Base-by-base conservation (phyloP, 441 rosid species). In the Capsella rubella region DNA sequence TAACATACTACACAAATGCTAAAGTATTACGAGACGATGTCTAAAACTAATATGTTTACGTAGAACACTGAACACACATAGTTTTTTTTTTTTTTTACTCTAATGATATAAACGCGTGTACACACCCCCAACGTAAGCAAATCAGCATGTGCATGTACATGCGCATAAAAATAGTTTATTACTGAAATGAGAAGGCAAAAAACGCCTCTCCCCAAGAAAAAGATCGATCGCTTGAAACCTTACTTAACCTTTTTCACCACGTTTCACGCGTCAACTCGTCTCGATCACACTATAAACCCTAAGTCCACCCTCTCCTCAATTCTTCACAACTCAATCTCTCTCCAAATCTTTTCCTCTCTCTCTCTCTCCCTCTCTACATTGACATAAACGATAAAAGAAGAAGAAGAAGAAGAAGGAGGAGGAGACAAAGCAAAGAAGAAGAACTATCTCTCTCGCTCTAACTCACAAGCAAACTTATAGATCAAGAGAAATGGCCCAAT, bases 221-320 rank as follows among this genome's bases (percentile, higher is more conserved):
- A 73, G 31, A 57, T 43, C 39, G 66, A 81, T 81, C 67, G 74
- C 84, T 62, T 64, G 72, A 42, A 73, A 40, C 67, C 58, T 28
- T 34, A 59, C 55, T 34, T 42, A 37, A 64, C 77, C 73, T 73
- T 87, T 67, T 67, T 75, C 18, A 67, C 85, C 87, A 60, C 68
- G 57, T 70, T 80, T 83, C 81, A 61, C 78, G 84, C 79, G 92
- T 92, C 97, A 92, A 87, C 89, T 56, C 71, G 80, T 53, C 76
- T 74, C 75, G 31, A 72, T 18, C 69, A 67, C 73, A 72, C 77
- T 89, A 84, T 84, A 86, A 80, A 81, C 56, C 80, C 72, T 45
- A 73, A 66, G 40, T 71, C 84, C 69, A 72, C 73, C 45, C 42
- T 59, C 69, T 53, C 15, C 60, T 51, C 40, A 34, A 63, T 72